Evolutionary conservation across 768 basidiomycete species (phyloP), one percentile per base, ranked within the genome.

Genomic region (Mycena filopes): DNA sequence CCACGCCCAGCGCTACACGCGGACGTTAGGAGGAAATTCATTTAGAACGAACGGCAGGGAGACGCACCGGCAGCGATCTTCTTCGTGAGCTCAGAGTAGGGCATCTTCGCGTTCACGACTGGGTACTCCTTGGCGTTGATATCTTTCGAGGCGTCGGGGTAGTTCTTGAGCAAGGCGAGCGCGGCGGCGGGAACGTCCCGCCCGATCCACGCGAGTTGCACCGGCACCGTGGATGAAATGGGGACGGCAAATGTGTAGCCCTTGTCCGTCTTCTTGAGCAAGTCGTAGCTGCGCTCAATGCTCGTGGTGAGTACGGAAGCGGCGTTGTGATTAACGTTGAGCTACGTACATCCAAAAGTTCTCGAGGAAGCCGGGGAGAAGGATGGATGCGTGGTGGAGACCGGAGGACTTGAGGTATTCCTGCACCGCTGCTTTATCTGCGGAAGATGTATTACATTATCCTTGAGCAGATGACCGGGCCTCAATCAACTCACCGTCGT

Each of bases 151-250:
- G 38, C 18, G 54, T 51, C 31, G 31, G 50, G 6, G 38, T 55
- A 55, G 23, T 40, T 26, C 54, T 55, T 55, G 54, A 55, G 54
- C 18, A 55, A 23, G 4, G 41, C 54, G 7, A 55, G 54, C 54
- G 28, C 54, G 16, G 23, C 40, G 10, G 40, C 40, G 26, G 54
- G 40, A 13, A 55, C 54, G 13, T 55, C 38, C 21, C 29, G 54
- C 16, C n/a, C 54, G 16, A 55, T 23, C 54, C 54, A 55, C 11
- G 54, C 28, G 18, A 41, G 42, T 5, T 38, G 5, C 13, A 42
- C 9, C 6, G 10, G n/a, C 7, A 42, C 36, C 7, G n/a, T 40
- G 16, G 54, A 12, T 3, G 12, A 25, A 18, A 16, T 20, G 25
- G 23, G 20, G 26, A 21, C 23, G 21, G 25, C 10, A 10, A 20